A percentile compares a stretch with the other conserved stretches of the same genome.
Evolutionary conservation across 257 asterid genomes (phyloP).

Genomic region (Euphrasia confusa): DNA sequence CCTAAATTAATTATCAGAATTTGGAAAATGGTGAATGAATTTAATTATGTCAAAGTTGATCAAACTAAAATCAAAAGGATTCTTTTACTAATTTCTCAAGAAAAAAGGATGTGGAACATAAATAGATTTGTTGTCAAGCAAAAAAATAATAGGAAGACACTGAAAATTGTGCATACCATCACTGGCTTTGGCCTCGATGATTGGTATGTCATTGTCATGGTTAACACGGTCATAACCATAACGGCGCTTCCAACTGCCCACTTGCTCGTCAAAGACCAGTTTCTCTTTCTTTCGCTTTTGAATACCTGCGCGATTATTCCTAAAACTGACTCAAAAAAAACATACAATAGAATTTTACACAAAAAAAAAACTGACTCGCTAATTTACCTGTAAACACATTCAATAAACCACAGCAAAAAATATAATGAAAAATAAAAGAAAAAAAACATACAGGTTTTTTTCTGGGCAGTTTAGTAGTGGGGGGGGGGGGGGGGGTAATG

Average conservation of each 20-base stretch:
- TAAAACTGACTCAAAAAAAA: slow-evolving; percentile 11
- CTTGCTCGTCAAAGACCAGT: slow-evolving; percentile 72
- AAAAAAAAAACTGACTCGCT: background rate
- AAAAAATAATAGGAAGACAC: slow-evolving; percentile 4
- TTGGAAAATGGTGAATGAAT: no score
- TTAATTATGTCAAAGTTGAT: no score
- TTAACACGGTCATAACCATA: slow-evolving; percentile 89
- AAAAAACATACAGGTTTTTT: slow-evolving; percentile 64
- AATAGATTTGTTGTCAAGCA: no score
- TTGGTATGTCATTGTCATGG: slow-evolving; percentile 85
- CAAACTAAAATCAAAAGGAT: no score
- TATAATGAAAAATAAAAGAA: background rate
- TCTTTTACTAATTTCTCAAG: no score
- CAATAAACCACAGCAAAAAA: background rate
- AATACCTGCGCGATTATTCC: slow-evolving; percentile 50
- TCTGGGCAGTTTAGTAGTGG: slow-evolving; percentile 73
- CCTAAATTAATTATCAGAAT: no score
- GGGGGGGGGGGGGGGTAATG: slow-evolving; percentile 85
- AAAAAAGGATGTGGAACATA: no score
- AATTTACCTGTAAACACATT: no score
- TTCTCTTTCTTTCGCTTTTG: slow-evolving; percentile 67
- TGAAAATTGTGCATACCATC: slow-evolving; percentile 48
- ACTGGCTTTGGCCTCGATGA: slow-evolving; percentile 84
- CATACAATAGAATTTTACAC: background rate
- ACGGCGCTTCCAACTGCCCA: slow-evolving; percentile 79